Conservation (phyloP, 1,284 basidiomycete genomes). For the Neonothopanus nambi region DNA sequence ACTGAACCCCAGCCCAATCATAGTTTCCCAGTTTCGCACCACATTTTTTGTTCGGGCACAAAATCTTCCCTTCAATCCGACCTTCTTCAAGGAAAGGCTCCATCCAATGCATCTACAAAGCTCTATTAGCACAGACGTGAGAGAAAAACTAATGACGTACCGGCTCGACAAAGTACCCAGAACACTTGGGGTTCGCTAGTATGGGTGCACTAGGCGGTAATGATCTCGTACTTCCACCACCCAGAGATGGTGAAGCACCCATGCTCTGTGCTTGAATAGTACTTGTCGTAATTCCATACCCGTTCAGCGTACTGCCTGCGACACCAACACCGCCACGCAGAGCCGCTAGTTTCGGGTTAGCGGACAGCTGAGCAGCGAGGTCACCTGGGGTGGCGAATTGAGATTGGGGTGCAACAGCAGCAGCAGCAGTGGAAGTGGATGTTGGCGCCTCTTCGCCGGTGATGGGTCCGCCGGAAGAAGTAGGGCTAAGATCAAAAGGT, state of each 20-base stretch:
- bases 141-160: slow-evolving; percentile 43
- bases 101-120: slow-evolving; percentile 90
- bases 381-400: slow-evolving; percentile 42
- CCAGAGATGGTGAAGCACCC: background rate
- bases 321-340: slow-evolving; percentile 24
- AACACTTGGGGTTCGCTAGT: slow-evolving; percentile 77
- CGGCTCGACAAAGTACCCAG: slow-evolving; percentile 96
- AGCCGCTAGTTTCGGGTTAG: slow-evolving; percentile 56
- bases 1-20: slow-evolving; percentile 95
- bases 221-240: background rate
- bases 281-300: slow-evolving; percentile 2
- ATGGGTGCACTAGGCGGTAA: slow-evolving; percentile 57
- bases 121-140: background rate
- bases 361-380: slow-evolving; percentile 48
- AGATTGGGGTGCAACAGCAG: slow-evolving; percentile 20
- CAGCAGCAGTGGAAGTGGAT: background rate
- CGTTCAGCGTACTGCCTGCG: background rate
- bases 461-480: background rate
- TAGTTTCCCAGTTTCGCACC: slow-evolving; percentile 90
- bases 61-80: slow-evolving; percentile 81
- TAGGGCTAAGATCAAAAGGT: slow-evolving; percentile 24
- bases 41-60: slow-evolving; percentile 91
- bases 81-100: slow-evolving; percentile 74
- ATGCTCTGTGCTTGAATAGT: slow-evolving; percentile 13
- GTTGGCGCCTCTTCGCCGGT: slow-evolving; percentile 22